Evolutionary conservation across 768 basidiomycete genomes (phyloP).

Genomic region (Boletus sp.): DNA sequence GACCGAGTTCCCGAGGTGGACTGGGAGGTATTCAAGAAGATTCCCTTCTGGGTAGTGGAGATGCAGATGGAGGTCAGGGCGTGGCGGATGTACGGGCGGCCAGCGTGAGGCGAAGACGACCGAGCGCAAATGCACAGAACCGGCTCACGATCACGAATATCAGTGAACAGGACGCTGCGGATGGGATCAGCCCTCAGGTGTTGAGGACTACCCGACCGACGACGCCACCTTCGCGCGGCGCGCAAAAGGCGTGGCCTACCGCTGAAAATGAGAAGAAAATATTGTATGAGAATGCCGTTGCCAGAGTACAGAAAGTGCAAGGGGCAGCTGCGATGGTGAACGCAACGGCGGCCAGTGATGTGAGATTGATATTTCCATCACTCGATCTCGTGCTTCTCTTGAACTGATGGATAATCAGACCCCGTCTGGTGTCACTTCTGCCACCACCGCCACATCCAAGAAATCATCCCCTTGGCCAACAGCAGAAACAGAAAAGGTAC

Average conservation of each 20-base stretch:
- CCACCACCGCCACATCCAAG: constrained; percentile 13
- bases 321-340: constrained; percentile 29
- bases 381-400: background rate
- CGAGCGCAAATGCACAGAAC: constrained; percentile 31
- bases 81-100: constrained; percentile 7
- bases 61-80: constrained; percentile 4
- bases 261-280: constrained; percentile 49
- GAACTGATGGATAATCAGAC: constrained; percentile 13
- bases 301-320: constrained; percentile 39
- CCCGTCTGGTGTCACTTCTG: background rate
- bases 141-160: constrained; percentile 44
- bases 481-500: constrained; percentile 75
- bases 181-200: constrained; percentile 23
- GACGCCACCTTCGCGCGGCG: constrained; percentile 28
- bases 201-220: constrained; percentile 15
- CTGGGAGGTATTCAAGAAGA: constrained; percentile 29
- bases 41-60: background rate
- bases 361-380: constrained; percentile 12
- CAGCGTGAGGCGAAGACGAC: constrained; percentile 29
- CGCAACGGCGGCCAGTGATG: constrained; percentile 27
- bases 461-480: constrained; percentile 47
- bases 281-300: constrained; percentile 40
- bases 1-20: constrained; percentile 15
- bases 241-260: constrained; percentile 21
- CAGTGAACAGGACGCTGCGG: constrained; percentile 41